Base-by-base conservation (phyloP, 2,329 filamentous ascomycete genomes). In the Pseudocercospora eumusae region DNA sequence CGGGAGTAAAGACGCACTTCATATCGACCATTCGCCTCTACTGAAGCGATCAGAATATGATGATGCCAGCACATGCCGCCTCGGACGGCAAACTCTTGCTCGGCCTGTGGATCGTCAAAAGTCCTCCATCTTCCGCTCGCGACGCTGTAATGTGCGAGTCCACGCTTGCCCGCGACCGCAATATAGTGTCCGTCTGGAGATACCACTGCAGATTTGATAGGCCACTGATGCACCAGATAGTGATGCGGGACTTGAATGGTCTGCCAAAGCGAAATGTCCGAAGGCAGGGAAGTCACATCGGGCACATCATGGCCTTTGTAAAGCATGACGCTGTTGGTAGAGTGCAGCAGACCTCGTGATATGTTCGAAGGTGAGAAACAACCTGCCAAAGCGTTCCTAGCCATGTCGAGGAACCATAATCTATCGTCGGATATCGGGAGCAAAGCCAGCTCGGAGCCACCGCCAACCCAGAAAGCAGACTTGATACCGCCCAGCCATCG, bases 1-100 rank as follows among this genome's bases (percentile, higher is more conserved):
- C 96, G 87, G 0, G 93, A 96, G 76, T 93, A 98, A 15, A 99
- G 82, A n/a, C 95, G 90, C 55, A 99, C 79, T 82, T 87, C 72
- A 70, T 92, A 92, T 21, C 87, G 87, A 67, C 88, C 85, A 68
- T 90, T 90, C 58, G 86, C 88, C 76, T 99, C 95, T n/a, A 97
- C 88, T 3, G 93, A 92, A 42, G 92, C 93, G 60, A 98, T 91
- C 18, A 99, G 82, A 31, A 98, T 90, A 76, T 99, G 93, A 68
- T 96, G 92, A 74, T 96, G 93, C 95, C 95, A 99, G 75, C 93
- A 98, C 93, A 99, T 96, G 6, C 95, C 95, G 54, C 95, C 95
- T 65, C 93, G 84, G 13, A 99, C 91, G 23, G 92, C 87, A 73
- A 99, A 99, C 65, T 93, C 91, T 70, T 93, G 92, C 76, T 98